A percentile compares a stretch with the other conserved stretches of the same genome.
Conservation (phyloP, 1,284 basidiomycete species). For the Hemileia vastatrix region DNA sequence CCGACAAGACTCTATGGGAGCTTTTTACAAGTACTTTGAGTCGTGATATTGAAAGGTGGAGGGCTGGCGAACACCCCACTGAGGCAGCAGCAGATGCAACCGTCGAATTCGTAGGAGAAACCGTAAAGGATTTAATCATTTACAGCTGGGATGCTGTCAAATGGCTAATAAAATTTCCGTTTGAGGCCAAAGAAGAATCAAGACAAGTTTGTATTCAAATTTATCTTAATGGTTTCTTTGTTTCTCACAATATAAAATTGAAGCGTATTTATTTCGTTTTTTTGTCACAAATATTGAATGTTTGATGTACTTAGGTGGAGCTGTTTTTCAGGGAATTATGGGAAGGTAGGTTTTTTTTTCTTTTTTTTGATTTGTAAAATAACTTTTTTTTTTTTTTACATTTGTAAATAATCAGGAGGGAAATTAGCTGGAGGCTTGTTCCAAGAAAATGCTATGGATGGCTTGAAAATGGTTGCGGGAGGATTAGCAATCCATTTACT, state of each 20-base stretch:
- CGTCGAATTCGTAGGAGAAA: conserved; percentile 3
- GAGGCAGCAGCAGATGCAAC: conserved; percentile 10
- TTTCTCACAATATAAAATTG: no score
- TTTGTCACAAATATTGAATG: no score
- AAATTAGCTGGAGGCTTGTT: conserved; percentile 13
- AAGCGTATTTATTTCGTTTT: no score
- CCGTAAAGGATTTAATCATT: conserved; percentile 7
- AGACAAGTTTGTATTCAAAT: conserved; percentile 6
- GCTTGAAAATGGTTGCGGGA: conserved; percentile 16
- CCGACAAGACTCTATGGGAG: conserved; percentile 22
- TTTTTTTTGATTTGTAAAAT: neutral
- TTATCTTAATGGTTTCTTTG: neutral
- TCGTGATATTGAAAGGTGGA: conserved; percentile 12
- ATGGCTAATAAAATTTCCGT: conserved; percentile 22
- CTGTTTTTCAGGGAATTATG: no score
- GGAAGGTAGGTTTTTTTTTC: neutral
- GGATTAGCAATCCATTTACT: conserved; percentile 19
- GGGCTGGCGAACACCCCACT: neutral
- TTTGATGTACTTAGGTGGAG: no score
- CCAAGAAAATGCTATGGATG: conserved; percentile 11
- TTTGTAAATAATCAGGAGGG: neutral
- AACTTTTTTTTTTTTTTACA: neutral
- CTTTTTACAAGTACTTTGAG: conserved; percentile 13
- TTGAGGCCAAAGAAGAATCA: conserved; percentile 16
- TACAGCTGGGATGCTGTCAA: conserved; percentile 20